A percentile compares a stretch with the other conserved stretches of the same genome.
phyloP scores from a whole-genome alignment of 306 rosid species.

The Citrullus amarus region DNA sequence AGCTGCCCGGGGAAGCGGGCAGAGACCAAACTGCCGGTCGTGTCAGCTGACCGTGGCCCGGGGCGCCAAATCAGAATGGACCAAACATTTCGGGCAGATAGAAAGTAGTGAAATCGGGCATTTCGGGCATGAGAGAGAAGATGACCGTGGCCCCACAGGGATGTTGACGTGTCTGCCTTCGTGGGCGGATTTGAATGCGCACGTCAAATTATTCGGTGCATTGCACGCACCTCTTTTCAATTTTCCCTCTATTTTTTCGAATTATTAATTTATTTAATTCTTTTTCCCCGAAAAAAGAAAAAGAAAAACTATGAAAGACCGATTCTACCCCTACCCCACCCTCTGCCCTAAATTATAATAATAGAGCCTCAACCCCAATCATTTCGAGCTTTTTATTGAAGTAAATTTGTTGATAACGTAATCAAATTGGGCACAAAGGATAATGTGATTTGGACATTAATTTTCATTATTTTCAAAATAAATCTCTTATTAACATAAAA shows the following conservation, averaged over 20 bases:
- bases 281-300: neutral
- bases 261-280: neutral
- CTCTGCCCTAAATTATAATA: neutral
- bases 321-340: conserved; percentile 3
- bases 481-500: neutral
- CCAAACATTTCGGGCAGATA: conserved; percentile 38
- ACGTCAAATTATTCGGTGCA: conserved; percentile 36
- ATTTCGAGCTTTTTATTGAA: neutral
- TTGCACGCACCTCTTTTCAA: conserved; percentile 1
- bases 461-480: neutral
- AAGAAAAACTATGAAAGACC: neutral
- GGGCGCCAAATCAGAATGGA: neutral
- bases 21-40: neutral
- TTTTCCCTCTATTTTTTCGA: neutral
- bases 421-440: neutral
- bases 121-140: conserved; percentile 22
- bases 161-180: conserved; percentile 33
- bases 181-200: conserved; percentile 25
- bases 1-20: conserved; percentile 14
- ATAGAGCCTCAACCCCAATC: conserved; percentile 2
- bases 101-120: conserved; percentile 17
- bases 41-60: conserved; percentile 11
- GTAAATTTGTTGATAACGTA: neutral
- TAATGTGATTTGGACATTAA: neutral
- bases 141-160: conserved; percentile 16